These are phyloP conservation scores for Begonia peltatifolia DNA, from an alignment of 306 rosid species.

Conservation along the genomic window DNA sequence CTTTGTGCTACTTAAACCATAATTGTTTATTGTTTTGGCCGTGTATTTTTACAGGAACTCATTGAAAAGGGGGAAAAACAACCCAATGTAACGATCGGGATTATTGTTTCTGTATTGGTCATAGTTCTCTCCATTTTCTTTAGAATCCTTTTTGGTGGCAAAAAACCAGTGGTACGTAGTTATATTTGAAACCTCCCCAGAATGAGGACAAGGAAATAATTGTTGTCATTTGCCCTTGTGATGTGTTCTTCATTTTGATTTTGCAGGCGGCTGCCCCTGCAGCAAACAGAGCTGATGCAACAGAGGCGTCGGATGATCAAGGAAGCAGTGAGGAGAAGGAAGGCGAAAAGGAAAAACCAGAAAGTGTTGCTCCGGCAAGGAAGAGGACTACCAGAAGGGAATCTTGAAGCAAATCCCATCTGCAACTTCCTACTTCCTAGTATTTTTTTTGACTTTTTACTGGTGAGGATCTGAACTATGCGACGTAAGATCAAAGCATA, in stretches of 20 bases:
- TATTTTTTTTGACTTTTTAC: too few species aligned
- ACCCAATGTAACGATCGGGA: constrained; percentile 67
- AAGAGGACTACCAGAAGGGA: background rate
- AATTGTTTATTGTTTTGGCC: background rate
- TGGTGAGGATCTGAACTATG: too few species aligned
- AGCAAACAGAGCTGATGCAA: constrained; percentile 14
- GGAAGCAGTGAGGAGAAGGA: constrained; percentile 24
- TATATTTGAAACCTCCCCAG: background rate
- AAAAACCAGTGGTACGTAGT: constrained; percentile 24
- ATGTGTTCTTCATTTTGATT: constrained; percentile 1
- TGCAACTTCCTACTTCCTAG: background rate
- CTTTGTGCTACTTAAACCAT: too few species aligned
- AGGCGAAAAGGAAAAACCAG: constrained; percentile 40
- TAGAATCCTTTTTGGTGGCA: constrained; percentile 65
- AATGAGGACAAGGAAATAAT: background rate
- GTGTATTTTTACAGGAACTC: constrained; percentile 39
- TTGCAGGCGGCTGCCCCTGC: constrained; percentile 27
- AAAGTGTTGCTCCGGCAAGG: constrained; percentile 28
- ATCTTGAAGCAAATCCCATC: background rate
- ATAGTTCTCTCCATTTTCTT: constrained; percentile 41
- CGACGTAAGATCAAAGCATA: too few species aligned
- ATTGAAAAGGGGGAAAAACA: constrained; percentile 70
- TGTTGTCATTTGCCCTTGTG: background rate
- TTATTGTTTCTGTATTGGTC: constrained; percentile 41
- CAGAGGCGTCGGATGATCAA: constrained; percentile 28